A percentile compares a stretch with the other conserved stretches of the same genome.
Evolutionary conservation across 2,329 filamentous ascomycete genomes (phyloP).

Genomic region (Xylariaceae sp.): DNA sequence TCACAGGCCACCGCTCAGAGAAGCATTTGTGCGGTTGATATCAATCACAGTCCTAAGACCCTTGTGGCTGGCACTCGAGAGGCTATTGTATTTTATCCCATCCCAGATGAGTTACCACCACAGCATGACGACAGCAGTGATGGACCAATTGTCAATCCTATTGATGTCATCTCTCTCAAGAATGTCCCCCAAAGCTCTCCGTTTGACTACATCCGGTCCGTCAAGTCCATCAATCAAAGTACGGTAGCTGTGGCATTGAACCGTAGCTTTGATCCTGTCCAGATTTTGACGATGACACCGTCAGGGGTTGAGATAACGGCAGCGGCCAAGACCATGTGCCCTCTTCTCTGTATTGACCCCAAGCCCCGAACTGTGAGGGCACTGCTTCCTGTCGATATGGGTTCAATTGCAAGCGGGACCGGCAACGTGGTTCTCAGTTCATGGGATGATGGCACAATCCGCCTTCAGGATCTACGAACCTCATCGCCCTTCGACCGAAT

Average conservation of each 20-base stretch:
- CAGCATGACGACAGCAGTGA: slow-evolving; percentile 10
- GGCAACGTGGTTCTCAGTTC: slow-evolving; percentile 45
- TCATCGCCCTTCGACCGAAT: slow-evolving; percentile 43
- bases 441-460: slow-evolving; percentile 51
- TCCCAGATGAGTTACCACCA: slow-evolving; percentile 17
- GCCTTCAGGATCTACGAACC: slow-evolving; percentile 49
- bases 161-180: slow-evolving; percentile 21
- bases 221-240: slow-evolving; percentile 45
- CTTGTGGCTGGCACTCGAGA: slow-evolving; percentile 35
- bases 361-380: slow-evolving; percentile 39
- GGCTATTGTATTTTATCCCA: slow-evolving; percentile 33
- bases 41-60: slow-evolving; percentile 23
- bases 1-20: slow-evolving; percentile 17
- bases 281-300: slow-evolving; percentile 44
- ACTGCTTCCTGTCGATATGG: slow-evolving; percentile 41
- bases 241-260: slow-evolving; percentile 44
- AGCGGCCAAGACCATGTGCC: slow-evolving; percentile 30
- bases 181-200: slow-evolving; percentile 10
- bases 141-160: slow-evolving; percentile 14
- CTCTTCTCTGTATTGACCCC: slow-evolving; percentile 25
- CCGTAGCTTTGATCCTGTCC: slow-evolving; percentile 40
- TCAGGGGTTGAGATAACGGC: slow-evolving; percentile 39
- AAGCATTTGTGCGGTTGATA: slow-evolving; percentile 36
- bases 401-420: slow-evolving; percentile 30
- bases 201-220: slow-evolving; percentile 30